These are phyloP conservation scores for Calonectria hawksworthii DNA, from an alignment of 2,329 filamentous ascomycete genomes.

Conservation along the genomic window DNA sequence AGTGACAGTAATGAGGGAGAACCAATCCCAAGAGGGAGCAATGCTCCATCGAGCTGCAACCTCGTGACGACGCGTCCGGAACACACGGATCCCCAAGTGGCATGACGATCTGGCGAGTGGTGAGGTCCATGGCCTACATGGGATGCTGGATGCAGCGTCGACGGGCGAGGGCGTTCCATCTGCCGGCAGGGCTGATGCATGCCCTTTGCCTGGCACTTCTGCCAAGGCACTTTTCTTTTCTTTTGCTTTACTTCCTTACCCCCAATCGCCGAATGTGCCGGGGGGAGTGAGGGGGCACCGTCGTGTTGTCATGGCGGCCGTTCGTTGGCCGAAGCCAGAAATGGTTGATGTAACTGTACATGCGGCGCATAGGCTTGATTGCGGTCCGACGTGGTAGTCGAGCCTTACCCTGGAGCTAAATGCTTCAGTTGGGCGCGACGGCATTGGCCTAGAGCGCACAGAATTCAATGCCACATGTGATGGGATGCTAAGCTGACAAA, in stretches of 20 bases:
- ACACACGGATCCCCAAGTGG: slow-evolving; percentile 2
- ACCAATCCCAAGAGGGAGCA: background rate
- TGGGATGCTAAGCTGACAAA: slow-evolving; percentile 9
- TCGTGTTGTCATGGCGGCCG: background rate
- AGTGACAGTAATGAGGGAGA: background rate
- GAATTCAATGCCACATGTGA: no score
- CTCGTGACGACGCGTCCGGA: slow-evolving; percentile 6
- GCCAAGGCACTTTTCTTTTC: background rate
- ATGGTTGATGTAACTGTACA: slow-evolving; percentile 13
- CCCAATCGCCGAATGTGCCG: background rate
- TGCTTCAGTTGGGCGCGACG: background rate
- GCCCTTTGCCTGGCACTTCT: background rate
- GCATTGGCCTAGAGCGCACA: background rate
- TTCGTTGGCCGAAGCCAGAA: background rate
- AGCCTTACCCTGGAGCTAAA: background rate
- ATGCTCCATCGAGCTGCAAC: slow-evolving; percentile 8
- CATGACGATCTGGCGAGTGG: slow-evolving; percentile 11
- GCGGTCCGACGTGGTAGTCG: background rate
- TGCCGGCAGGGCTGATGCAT: slow-evolving; percentile 21
- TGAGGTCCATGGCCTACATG: background rate
- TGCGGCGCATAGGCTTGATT: background rate
- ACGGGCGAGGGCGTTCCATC: background rate
- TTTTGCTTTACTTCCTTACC: background rate
- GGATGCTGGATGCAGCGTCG: background rate
- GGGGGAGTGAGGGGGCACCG: background rate